Percentiles rank a stretch among this genome's conserved stretches.
Evolutionary conservation across 441 rosid genomes (phyloP).

Genomic region (Pelargonium hybrid): DNA sequence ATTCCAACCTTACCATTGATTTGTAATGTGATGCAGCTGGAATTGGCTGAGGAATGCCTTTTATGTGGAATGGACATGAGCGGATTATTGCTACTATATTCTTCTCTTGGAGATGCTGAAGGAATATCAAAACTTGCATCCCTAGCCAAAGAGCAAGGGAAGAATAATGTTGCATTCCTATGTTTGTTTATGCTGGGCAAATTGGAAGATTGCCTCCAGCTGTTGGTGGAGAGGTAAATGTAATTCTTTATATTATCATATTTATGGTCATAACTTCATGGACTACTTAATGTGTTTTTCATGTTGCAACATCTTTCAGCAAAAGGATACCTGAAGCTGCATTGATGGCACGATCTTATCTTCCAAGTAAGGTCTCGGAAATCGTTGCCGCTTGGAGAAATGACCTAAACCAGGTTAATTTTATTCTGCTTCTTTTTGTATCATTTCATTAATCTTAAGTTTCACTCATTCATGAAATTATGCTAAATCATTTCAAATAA

Average conservation of each 20-base stretch:
- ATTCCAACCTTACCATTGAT: not conserved
- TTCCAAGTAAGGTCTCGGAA: conserved; percentile 92
- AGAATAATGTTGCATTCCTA: conserved; percentile 80
- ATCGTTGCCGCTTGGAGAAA: conserved; percentile 88
- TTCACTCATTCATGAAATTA: not conserved
- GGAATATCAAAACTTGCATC: conserved; percentile 71
- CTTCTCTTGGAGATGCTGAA: conserved; percentile 93
- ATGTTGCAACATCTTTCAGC: conserved; percentile 40
- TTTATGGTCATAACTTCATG: conserved; percentile 15
- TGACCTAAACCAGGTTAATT: conserved; percentile 71
- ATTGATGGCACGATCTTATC: conserved; percentile 90
- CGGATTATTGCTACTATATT: conserved; percentile 79
- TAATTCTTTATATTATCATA: conserved; percentile 11
- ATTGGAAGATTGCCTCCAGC: conserved; percentile 84
- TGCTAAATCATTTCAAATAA: not conserved
- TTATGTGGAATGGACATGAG: conserved; percentile 78
- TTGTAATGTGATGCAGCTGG: conserved; percentile 42
- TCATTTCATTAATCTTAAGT: not conserved
- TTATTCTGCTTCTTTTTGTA: conserved; percentile 15
- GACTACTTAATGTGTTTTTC: conserved; percentile 9
- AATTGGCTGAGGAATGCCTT: conserved; percentile 97
- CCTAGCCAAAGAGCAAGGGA: conserved; percentile 89
- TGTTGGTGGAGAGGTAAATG: conserved; percentile 75
- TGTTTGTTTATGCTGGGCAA: conserved; percentile 90
- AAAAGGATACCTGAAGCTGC: conserved; percentile 99